phyloP scores from a whole-genome alignment of 352 stramenopile genomes.

The Thalassiosira ordinaria region DNA sequence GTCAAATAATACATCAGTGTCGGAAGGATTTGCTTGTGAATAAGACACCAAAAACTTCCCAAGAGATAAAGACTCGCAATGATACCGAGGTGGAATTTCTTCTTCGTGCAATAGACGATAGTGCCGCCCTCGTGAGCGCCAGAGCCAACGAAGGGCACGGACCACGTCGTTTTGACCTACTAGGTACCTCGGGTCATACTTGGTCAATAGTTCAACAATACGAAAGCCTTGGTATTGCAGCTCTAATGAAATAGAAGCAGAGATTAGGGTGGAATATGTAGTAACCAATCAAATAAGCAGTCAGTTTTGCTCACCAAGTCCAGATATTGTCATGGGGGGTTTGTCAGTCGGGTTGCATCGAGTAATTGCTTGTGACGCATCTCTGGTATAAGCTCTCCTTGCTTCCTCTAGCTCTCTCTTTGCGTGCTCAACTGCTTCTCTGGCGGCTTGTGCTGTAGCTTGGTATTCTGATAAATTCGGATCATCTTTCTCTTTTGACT shows the following conservation, averaged over 20 bases:
- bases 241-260: too few species aligned
- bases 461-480: slow-evolving; percentile 25
- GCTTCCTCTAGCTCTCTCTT: slow-evolving; percentile 57
- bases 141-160: slow-evolving; percentile 93
- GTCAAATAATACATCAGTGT: slow-evolving; percentile 95
- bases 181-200: slow-evolving; percentile 91
- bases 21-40: slow-evolving; percentile 90
- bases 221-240: slow-evolving; percentile 93
- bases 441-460: slow-evolving; percentile 14
- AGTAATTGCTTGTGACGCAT: slow-evolving; percentile 52
- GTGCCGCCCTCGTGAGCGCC: slow-evolving; percentile 89
- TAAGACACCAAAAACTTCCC: slow-evolving; percentile 95
- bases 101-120: slow-evolving; percentile 84
- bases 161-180: slow-evolving; percentile 90
- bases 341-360: slow-evolving; percentile 29
- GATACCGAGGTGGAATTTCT: slow-evolving; percentile 87
- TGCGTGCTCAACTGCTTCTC: slow-evolving; percentile 29
- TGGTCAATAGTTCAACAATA: slow-evolving; percentile 91
- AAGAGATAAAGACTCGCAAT: slow-evolving; percentile 94
- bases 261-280: too few species aligned
- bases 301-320: too few species aligned
- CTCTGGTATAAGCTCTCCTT: slow-evolving; percentile 46
- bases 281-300: too few species aligned
- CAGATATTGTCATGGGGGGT: slow-evolving; percentile 82
- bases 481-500: slow-evolving; percentile 46